A percentile compares a stretch with the other conserved stretches of the same genome.
Evolutionary conservation across 176 grass and related monocot genomes (phyloP).

Genomic region (Raddia distichophylla): DNA sequence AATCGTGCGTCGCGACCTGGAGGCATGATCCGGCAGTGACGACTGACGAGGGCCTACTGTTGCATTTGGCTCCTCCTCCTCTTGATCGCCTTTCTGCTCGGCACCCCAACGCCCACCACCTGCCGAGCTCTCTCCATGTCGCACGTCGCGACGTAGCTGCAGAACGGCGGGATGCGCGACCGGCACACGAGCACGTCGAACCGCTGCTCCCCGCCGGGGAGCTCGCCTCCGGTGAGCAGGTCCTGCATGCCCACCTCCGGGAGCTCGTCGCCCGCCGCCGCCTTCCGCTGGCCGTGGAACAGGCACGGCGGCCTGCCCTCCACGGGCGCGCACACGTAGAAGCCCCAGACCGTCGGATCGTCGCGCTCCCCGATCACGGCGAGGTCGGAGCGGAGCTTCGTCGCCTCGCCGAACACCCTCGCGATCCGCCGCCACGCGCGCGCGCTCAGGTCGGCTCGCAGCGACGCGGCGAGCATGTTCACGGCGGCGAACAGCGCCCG

Average conservation of each 20-base stretch:
- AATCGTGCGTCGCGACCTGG: too few species aligned
- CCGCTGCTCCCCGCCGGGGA: background rate
- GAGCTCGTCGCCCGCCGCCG: background rate
- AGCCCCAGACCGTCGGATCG: background rate
- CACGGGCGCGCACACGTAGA: background rate
- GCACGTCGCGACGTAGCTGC: conserved; percentile 11
- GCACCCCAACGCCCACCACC: background rate
- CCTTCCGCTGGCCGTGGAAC: background rate
- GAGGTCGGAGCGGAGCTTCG: background rate
- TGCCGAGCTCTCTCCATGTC: background rate
- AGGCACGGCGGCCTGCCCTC: background rate
- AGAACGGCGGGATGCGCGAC: conserved; percentile 21
- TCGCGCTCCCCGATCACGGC: too few species aligned
- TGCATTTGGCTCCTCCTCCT: background rate
- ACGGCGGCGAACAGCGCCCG: background rate
- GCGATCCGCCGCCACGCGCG: background rate
- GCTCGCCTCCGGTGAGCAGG: background rate
- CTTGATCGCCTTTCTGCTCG: background rate
- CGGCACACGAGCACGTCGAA: conserved; percentile 26
- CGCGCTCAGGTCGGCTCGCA: background rate
- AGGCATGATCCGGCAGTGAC: too few species aligned
- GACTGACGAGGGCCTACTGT: too few species aligned
- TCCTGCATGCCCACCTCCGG: background rate
- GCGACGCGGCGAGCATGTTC: background rate
- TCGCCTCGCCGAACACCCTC: background rate